Evolutionary conservation across 225 moss, liverwort and hornwort species (phyloP), one percentile per base, ranked within the genome.

Genomic region (Polytrichum formosum): DNA sequence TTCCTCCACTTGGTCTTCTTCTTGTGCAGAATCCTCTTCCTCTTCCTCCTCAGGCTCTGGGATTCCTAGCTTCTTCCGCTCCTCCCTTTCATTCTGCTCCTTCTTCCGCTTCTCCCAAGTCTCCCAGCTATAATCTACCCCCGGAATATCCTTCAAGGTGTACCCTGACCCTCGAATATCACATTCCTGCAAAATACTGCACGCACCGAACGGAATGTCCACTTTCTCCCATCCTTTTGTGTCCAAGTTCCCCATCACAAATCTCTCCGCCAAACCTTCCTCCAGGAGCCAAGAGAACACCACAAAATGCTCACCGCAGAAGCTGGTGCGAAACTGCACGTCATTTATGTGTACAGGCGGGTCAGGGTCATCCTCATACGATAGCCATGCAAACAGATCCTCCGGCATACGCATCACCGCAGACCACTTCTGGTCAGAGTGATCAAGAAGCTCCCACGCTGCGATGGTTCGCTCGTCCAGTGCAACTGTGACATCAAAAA

Each of bases 221-320:
- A 68, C 55, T 13, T 30, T 62, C 33, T 69, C 75, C 33, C 69
- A 69, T 26, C 55, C 55, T 30, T 69, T 75, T 26, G 30, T 23
- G 55, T 67, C 63, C 33, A 75, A 26, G 63, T 63, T 56, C 54
- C 35, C n/a, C 68, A 61, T 53, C 4, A 63, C 68, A 62, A 55
- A 5, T 22, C 54, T 55, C 54, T 28, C 63, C 54, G 63, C 75
- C 68, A 28, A 26, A 19, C 55, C 68, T 55, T 68, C 21, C 69
- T 64, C 75, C 20, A 64, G 60, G 22, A 18, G 31, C 54, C 31
- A 55, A 22, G 68, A 7, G 29, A 68, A 80, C 21, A 80, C 72
- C 29, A 76, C 75, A 18, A 80, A 64, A 29, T 58, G 54, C 80
- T 76, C 72, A 20, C 53, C 22, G 53, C 80, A 80, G 58, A 67